Conservation (phyloP, 805 yeast genomes). For the Saturnispora galanensis region DNA sequence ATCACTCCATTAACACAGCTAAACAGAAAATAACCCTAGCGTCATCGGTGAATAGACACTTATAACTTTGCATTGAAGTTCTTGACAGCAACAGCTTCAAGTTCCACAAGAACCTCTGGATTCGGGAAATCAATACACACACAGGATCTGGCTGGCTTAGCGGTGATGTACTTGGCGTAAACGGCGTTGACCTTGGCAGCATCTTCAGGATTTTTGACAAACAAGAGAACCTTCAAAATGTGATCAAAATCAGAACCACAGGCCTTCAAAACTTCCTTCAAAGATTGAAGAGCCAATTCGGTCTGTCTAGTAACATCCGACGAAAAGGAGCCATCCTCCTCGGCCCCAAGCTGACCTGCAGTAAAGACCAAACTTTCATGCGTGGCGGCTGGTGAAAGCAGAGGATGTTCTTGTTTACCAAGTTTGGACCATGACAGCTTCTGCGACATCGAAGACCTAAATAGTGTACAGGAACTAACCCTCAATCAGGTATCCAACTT, state of each 20-base stretch:
- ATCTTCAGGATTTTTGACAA: slow-evolving; percentile 35
- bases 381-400: slow-evolving; percentile 14
- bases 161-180: slow-evolving; percentile 36
- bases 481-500: too few species aligned
- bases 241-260: slow-evolving; percentile 38
- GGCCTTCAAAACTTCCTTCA: slow-evolving; percentile 32
- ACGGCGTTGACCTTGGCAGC: slow-evolving; percentile 36
- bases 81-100: slow-evolving; percentile 36
- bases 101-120: slow-evolving; percentile 37
- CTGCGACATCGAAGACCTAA: background rate
- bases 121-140: slow-evolving; percentile 43
- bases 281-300: slow-evolving; percentile 34
- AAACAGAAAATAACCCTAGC: too few species aligned
- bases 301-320: slow-evolving; percentile 37
- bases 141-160: slow-evolving; percentile 45
- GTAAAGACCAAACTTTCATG: slow-evolving; percentile 17
- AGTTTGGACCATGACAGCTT: slow-evolving; percentile 4
- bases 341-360: slow-evolving; percentile 21
- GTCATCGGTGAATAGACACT: background rate
- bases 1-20: too few species aligned
- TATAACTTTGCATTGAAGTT: slow-evolving; percentile 9
- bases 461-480: too few species aligned
- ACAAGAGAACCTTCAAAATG: slow-evolving; percentile 40
- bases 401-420: slow-evolving; percentile 7
- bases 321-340: slow-evolving; percentile 31